phyloP scores from a whole-genome alignment of 208 protist species.

The Crithidia acanthocephali region DNA sequence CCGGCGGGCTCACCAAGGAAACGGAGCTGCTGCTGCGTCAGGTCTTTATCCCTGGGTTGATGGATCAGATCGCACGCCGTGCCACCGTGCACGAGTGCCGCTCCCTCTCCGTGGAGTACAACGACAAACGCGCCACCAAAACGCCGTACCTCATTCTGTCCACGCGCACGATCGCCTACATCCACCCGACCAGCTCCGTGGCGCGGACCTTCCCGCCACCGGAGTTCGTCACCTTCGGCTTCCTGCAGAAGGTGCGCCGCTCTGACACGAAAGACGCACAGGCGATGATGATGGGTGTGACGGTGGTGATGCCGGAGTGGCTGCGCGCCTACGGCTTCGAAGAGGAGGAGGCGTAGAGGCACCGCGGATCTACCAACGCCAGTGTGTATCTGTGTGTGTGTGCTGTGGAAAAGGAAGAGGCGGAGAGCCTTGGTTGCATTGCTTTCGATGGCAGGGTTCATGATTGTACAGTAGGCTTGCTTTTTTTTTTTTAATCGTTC shows the following conservation, averaged over 20 bases:
- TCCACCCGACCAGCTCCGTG: slow-evolving; percentile 88
- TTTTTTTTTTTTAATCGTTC: too few species aligned
- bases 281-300: slow-evolving; percentile 90
- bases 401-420: too few species aligned
- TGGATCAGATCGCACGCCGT: slow-evolving; percentile 88
- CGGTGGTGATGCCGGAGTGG: slow-evolving; percentile 89
- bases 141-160: slow-evolving; percentile 81
- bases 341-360: slow-evolving; percentile 24
- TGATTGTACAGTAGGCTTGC: too few species aligned
- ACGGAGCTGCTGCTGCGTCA: slow-evolving; percentile 79
- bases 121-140: slow-evolving; percentile 77
- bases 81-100: slow-evolving; percentile 91
- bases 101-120: slow-evolving; percentile 82
- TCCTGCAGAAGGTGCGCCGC: slow-evolving; percentile 74
- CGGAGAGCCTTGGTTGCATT: too few species aligned
- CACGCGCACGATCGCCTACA: slow-evolving; percentile 70
- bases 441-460: too few species aligned
- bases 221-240: slow-evolving; percentile 86
- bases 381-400: too few species aligned
- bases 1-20: slow-evolving; percentile 37
- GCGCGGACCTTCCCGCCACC: slow-evolving; percentile 84
- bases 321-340: slow-evolving; percentile 65
- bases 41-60: slow-evolving; percentile 85
- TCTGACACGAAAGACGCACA: slow-evolving; percentile 70
- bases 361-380: too few species aligned